Conservation (phyloP, 2,329 filamentous ascomycete species). For the Cercospora sp. region DNA sequence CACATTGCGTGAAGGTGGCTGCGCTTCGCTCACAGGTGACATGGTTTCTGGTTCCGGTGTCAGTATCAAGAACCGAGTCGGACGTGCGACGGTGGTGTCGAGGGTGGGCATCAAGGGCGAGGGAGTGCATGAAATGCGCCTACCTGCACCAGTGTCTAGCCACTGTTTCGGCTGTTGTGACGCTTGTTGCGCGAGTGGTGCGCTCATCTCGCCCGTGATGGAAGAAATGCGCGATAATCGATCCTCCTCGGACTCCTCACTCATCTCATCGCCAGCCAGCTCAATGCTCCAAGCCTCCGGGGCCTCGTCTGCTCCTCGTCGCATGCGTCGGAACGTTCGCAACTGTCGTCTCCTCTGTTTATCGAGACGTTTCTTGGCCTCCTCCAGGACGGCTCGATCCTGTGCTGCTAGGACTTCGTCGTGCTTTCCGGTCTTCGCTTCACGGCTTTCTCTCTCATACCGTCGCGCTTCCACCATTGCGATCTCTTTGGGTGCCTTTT, state of each 20-base stretch:
- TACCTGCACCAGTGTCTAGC: slow-evolving; percentile 22
- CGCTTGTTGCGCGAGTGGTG: slow-evolving; percentile 19
- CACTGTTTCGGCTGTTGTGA: slow-evolving; percentile 23
- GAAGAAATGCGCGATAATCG: slow-evolving; percentile 41
- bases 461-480: slow-evolving; percentile 78
- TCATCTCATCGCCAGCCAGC: slow-evolving; percentile 63
- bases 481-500: slow-evolving; percentile 80
- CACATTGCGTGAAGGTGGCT: slow-evolving; percentile 7
- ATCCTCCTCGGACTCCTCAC: slow-evolving; percentile 43
- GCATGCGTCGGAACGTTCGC: slow-evolving; percentile 37
- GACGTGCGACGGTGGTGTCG: slow-evolving; percentile 19
- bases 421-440: slow-evolving; percentile 49
- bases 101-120: slow-evolving; percentile 28
- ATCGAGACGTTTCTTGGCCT: slow-evolving; percentile 58
- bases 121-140: slow-evolving; percentile 32
- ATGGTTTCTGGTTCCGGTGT: slow-evolving; percentile 34
- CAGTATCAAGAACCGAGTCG: slow-evolving; percentile 28
- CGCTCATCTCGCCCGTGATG: slow-evolving; percentile 32
- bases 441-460: slow-evolving; percentile 63
- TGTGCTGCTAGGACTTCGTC: slow-evolving; percentile 46
- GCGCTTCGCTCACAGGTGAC: slow-evolving; percentile 20
- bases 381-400: slow-evolving; percentile 47
- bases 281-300: slow-evolving; percentile 82
- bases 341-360: slow-evolving; percentile 44
- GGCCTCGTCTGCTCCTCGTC: slow-evolving; percentile 38